Base-by-base conservation (phyloP, 306 rosid genomes). In the Rosa multiflora region DNA sequence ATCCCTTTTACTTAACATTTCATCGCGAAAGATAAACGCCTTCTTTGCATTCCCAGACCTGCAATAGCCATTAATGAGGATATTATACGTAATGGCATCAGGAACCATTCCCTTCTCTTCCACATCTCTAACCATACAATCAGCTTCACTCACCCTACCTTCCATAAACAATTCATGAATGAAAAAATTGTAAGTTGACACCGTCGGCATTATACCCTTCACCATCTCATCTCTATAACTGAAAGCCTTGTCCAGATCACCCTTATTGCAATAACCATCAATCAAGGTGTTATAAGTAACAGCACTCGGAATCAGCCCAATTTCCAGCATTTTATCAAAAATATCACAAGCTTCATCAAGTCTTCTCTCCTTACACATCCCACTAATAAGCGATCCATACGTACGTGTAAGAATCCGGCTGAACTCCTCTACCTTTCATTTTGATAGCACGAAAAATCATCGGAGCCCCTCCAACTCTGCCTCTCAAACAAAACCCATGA, bases 91-190 rank as follows among this genome's bases (percentile, higher is more conserved):
- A 81, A 94, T 85, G 68, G 78, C 89, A 86, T 94, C 97, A 4
- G 89, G 88, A 75, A 71, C 49, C 76, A 94, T 42, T 20, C 91
- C 92, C 70, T 86, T 90, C 83, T 85, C 89, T 71, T 55, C 72
- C 96, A 94, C 88, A 79, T 92, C 97, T 76, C 77, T 78, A 0
- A 83, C 26, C 91, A 94, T 70, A 20, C 76, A 76, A 61, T 88
- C 92, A 72, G 92, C 97, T 58, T 92, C 92, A 46, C 63, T 84
- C 59, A 79, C 77, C 79, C 73, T 92, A 47, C 83, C 85, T 77
- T 94, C 94, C 88, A 94, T 81, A 80, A 92, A 87, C 74, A 94
- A 75, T 17, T 92, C 97, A 86, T 94, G 96, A 73, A 94, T 88
- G 79, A 94, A 82, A 92, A 89, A 6, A 81, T 92, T 94, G 80